phyloP scores from a whole-genome alignment of 495 filamentous ascomycete genomes.

The Chaetomium fimeti region DNA sequence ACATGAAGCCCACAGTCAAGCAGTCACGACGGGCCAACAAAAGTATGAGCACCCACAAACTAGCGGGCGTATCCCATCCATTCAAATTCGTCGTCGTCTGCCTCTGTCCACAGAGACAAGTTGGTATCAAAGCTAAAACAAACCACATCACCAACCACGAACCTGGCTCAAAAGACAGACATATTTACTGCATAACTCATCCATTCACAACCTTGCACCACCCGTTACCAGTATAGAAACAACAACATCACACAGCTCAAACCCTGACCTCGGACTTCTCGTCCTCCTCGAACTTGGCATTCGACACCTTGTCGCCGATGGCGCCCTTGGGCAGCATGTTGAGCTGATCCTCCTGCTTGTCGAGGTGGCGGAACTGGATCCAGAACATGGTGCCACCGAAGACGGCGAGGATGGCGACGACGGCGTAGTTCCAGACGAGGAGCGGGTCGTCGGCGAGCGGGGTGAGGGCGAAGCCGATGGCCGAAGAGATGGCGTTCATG shows the following conservation, averaged over 20 bases:
- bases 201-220: background rate
- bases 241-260: background rate
- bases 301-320: conserved; percentile 7
- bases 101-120: background rate
- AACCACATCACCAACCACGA: background rate
- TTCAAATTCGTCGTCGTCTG: background rate
- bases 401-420: conserved; percentile 61
- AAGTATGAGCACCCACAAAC: background rate
- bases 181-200: background rate
- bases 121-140: conserved; percentile 6
- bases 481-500: conserved; percentile 65
- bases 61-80: background rate
- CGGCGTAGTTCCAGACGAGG: conserved; percentile 63
- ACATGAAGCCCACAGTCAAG: background rate
- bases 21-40: background rate
- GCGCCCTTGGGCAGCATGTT: conserved; percentile 51
- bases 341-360: conserved; percentile 62
- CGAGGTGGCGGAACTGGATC: conserved; percentile 56
- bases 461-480: conserved; percentile 67
- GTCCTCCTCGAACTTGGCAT: conserved; percentile 4
- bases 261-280: conserved; percentile 11
- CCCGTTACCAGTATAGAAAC: background rate
- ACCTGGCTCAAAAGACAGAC: background rate
- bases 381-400: conserved; percentile 63
- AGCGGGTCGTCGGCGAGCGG: conserved; percentile 64